Conservation (phyloP, 1,284 basidiomycete genomes). For the Agroathelia rolfsii region DNA sequence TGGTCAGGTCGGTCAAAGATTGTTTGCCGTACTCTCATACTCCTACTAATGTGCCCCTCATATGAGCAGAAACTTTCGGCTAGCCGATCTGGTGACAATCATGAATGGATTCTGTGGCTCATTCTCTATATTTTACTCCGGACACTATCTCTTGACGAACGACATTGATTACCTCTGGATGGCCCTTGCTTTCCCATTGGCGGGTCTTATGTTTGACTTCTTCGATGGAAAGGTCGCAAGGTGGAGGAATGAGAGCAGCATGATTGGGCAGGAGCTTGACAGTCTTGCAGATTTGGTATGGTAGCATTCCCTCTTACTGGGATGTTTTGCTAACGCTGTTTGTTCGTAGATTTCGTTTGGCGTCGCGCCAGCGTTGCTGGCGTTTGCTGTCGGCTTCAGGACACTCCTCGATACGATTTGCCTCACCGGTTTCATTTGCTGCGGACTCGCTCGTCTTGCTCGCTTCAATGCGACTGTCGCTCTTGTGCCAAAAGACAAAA, state of each 20-base stretch:
- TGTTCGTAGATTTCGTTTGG: slow-evolving; percentile 83
- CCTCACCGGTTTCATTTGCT: slow-evolving; percentile 88
- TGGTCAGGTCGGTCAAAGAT: slow-evolving; percentile 67
- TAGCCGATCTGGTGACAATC: slow-evolving; percentile 98
- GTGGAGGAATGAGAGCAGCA: slow-evolving; percentile 90
- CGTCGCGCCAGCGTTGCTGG: slow-evolving; percentile 88
- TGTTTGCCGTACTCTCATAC: slow-evolving; percentile 11
- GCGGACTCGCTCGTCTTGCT: slow-evolving; percentile 90
- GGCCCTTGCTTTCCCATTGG: slow-evolving; percentile 82
- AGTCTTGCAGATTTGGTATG: slow-evolving; percentile 89
- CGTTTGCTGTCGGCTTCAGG: slow-evolving; percentile 85
- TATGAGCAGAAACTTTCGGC: slow-evolving; percentile 80
- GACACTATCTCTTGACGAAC: slow-evolving; percentile 76
- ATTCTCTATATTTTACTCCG: slow-evolving; percentile 90
- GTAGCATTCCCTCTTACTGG: slow-evolving; percentile 13
- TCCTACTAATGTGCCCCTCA: slow-evolving; percentile 12
- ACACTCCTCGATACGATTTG: slow-evolving; percentile 83
- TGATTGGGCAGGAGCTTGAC: slow-evolving; percentile 98
- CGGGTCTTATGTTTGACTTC: slow-evolving; percentile 97
- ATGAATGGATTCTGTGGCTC: slow-evolving; percentile 99
- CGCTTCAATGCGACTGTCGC: slow-evolving; percentile 99
- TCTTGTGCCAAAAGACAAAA: slow-evolving; percentile 78
- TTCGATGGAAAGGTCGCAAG: slow-evolving; percentile 96
- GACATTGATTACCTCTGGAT: slow-evolving; percentile 78
- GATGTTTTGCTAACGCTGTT: slow-evolving; percentile 34